Percentiles rank a stretch among this genome's conserved stretches.
Conservation (phyloP, 371 early-diverging fungal genomes). For the Mucor plumbeus region DNA sequence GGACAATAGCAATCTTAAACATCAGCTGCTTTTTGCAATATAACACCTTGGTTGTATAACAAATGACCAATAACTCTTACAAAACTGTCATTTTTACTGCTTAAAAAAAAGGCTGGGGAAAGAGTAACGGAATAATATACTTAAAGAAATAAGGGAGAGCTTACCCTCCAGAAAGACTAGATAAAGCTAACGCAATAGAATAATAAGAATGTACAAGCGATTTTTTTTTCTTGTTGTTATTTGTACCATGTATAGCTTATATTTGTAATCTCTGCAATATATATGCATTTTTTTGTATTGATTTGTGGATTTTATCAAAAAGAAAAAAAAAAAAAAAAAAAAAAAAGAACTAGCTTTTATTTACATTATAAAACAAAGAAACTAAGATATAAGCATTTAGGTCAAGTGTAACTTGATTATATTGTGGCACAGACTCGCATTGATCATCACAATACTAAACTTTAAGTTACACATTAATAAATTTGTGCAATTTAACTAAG, state of each 20-base stretch:
- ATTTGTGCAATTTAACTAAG: slow-evolving; percentile 4
- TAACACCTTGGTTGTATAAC: not conserved
- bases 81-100: not conserved
- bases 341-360: not conserved
- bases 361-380: not conserved
- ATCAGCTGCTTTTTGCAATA: not conserved
- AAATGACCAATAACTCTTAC: not conserved
- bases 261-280: not conserved
- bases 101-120: not conserved
- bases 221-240: not conserved
- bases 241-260: not conserved
- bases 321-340: not conserved
- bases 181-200: not conserved
- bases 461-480: not conserved
- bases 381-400: not conserved
- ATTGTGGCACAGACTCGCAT: slow-evolving; percentile 3
- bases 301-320: too few species aligned
- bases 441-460: slow-evolving; percentile 1
- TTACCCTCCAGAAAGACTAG: not conserved
- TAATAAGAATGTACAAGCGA: not conserved
- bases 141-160: not conserved
- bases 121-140: not conserved
- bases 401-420: not conserved
- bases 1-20: slow-evolving; percentile 2
- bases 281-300: not conserved